Evolutionary conservation across 2,329 filamentous ascomycete genomes (phyloP).

Genomic region (Ustilaginoidea virens): DNA sequence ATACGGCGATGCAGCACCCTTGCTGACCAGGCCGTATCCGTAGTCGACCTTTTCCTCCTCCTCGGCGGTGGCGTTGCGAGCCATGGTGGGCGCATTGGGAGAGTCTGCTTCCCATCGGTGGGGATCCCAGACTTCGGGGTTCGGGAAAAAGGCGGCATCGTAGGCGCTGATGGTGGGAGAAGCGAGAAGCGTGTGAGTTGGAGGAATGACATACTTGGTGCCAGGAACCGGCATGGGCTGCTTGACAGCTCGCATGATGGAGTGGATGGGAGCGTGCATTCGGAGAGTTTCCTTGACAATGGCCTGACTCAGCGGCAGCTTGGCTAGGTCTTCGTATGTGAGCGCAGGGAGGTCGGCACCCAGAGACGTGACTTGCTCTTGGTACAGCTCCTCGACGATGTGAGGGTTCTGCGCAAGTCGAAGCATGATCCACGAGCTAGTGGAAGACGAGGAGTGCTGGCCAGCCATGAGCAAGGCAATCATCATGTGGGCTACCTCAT

Average conservation of each 20-base stretch:
- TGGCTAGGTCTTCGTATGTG: constrained; percentile 61
- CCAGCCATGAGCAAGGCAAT: constrained; percentile 75
- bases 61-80: constrained; percentile 30
- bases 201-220: constrained; percentile 70
- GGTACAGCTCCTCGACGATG: constrained; percentile 53
- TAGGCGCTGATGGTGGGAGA: constrained; percentile 70
- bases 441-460: constrained; percentile 66
- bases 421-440: constrained; percentile 64
- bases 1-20: constrained; percentile 80
- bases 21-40: constrained; percentile 83
- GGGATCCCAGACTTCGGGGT: constrained; percentile 73
- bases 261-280: constrained; percentile 85
- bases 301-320: constrained; percentile 67
- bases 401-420: constrained; percentile 56
- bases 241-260: constrained; percentile 86
- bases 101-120: constrained; percentile 71
- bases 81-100: constrained; percentile 33
- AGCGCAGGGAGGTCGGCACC: constrained; percentile 62
- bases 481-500: constrained; percentile 82
- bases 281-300: constrained; percentile 87
- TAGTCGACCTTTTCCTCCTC: constrained; percentile 77
- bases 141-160: constrained; percentile 62
- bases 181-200: constrained; percentile 66
- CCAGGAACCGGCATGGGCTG: constrained; percentile 70
- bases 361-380: constrained; percentile 61